Conservation (phyloP, 306 rosid genomes). For the Parietaria judaica region DNA sequence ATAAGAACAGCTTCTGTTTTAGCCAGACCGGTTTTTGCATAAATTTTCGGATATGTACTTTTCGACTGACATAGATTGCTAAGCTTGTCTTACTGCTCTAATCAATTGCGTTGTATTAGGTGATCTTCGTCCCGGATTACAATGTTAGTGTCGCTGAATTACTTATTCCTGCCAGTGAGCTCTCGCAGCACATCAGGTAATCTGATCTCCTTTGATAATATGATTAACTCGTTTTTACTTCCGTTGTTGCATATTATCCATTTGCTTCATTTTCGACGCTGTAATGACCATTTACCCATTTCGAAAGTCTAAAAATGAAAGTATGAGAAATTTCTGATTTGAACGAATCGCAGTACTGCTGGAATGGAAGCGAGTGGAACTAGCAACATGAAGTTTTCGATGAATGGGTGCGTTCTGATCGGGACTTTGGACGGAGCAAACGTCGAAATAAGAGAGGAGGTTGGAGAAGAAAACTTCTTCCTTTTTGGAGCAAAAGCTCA, state of each 20-base stretch:
- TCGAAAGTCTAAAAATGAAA: too few relatives aligned
- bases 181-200: constrained; percentile 96
- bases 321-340: background rate
- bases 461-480: constrained; percentile 89
- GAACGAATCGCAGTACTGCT: constrained; percentile 59
- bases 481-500: constrained; percentile 93
- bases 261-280: too few relatives aligned
- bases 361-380: constrained; percentile 99
- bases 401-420: constrained; percentile 90
- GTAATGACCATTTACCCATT: too few relatives aligned
- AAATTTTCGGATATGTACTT: background rate
- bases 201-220: background rate
- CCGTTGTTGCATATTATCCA: background rate
- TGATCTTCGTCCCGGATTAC: constrained; percentile 90
- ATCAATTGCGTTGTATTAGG: constrained; percentile 32
- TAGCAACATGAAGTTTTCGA: constrained; percentile 97
- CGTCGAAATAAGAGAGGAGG: constrained; percentile 94
- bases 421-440: constrained; percentile 99
- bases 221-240: background rate
- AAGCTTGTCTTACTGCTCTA: background rate
- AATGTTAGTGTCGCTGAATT: constrained; percentile 92
- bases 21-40: background rate
- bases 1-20: background rate
- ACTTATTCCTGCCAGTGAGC: constrained; percentile 94
- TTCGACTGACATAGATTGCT: constrained; percentile 2